Base-by-base conservation (phyloP, 202 grass and related monocot genomes). In the Carex sylvatica region DNA sequence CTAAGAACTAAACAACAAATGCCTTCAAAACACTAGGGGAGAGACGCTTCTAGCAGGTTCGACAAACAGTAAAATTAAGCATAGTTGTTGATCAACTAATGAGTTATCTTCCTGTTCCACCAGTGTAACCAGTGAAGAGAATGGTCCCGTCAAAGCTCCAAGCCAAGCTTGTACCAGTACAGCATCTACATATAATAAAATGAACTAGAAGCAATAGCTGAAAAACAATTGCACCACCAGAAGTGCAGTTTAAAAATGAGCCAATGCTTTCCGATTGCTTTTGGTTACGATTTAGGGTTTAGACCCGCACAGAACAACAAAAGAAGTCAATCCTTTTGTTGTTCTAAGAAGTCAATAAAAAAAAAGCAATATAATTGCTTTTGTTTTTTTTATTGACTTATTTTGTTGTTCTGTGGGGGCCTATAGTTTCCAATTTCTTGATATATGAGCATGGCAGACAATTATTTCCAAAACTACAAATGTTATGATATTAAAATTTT, bases 111-210 rank as follows among this genome's bases (percentile, higher is more conserved):
- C 4, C 82, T 60, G 82, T 84, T 90, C 86, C 90, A 84, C 92
- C 90, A 16, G 90, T 90, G 52, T 88, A 90, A 64, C 84, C 85
- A 58, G 86, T 88, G 8, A 88, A 88, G 9, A 92, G 76, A 3
- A 86, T 94, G 70, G 84, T 92, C 22, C 86, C 90, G 28, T 92
- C 90, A 22, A 85, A 64, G 70, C 86, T 95, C 93, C 93, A 95
- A 87, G 80, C 90, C 84, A 95, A 87, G 78, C 88, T 54, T 67
- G 93, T 92, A 82, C 93, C 93, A 92, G 86, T 95, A 87, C 7
- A 90, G 44, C 86, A 90, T 83, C 90, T 95, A 81, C 16, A 44
- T 42, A 38, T 82, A 18, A 84, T 55, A 2, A 62, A 36, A 80
- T 10, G 13, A 33, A 46, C n/a, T 23, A 52, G 79, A 82, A 78